These are phyloP conservation scores for Puccinia coronata DNA, from an alignment of 1,284 basidiomycete species.

Conservation along the genomic window DNA sequence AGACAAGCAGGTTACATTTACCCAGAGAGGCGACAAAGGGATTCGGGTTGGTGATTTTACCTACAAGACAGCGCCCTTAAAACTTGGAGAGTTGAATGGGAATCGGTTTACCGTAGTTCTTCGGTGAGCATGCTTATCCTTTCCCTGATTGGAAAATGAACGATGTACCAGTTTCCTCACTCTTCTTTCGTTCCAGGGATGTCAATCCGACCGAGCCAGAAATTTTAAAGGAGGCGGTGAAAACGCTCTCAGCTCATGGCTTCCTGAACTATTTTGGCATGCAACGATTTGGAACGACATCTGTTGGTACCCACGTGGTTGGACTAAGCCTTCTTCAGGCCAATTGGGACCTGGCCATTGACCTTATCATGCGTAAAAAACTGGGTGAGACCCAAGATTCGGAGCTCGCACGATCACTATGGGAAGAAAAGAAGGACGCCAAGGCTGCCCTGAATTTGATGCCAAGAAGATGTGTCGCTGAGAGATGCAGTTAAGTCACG, in stretches of 20 bases:
- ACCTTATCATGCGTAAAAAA: conserved; percentile 76
- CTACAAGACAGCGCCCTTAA: conserved; percentile 77
- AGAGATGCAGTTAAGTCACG: conserved; percentile 36
- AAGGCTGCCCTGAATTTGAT: conserved; percentile 35
- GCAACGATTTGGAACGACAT: conserved; percentile 97
- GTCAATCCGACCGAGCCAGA: conserved; percentile 73
- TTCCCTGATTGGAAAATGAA: background rate
- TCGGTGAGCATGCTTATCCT: conserved; percentile 59
- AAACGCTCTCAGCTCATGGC: conserved; percentile 77
- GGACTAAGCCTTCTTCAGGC: conserved; percentile 83
- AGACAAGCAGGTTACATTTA: conserved; percentile 58
- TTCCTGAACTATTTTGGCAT: conserved; percentile 98
- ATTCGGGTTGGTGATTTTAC: conserved; percentile 83
- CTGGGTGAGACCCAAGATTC: conserved; percentile 89
- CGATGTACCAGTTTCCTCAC: background rate
- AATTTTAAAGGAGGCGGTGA: conserved; percentile 73
- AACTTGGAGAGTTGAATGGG: conserved; percentile 91
- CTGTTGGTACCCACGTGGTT: conserved; percentile 90
- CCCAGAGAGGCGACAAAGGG: conserved; percentile 80
- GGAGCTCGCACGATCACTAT: conserved; percentile 53
- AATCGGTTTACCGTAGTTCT: conserved; percentile 94
- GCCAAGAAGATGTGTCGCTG: conserved; percentile 47
- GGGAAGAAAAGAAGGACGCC: conserved; percentile 44
- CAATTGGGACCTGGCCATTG: conserved; percentile 83
- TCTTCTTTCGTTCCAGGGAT: conserved; percentile 60